These are phyloP conservation scores for Porcisia deanei DNA, from an alignment of 208 protist genomes.

Conservation along the genomic window DNA sequence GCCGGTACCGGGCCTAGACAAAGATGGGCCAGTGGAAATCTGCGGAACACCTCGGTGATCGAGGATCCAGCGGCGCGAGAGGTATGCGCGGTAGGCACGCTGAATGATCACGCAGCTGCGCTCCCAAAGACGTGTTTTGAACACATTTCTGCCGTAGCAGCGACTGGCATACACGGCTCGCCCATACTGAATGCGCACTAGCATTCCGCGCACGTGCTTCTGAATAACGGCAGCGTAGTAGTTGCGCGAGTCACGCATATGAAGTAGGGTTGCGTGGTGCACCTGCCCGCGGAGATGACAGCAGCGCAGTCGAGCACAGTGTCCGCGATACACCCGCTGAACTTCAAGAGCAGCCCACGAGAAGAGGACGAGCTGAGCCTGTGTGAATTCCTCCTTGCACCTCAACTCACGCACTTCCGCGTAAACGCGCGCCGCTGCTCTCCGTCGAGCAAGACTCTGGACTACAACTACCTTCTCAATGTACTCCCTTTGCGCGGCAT, in stretches of 20 bases:
- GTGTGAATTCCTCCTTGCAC: neutral
- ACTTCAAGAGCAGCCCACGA: slow-evolving; percentile 69
- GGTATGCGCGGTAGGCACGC: slow-evolving; percentile 52
- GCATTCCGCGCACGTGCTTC: slow-evolving; percentile 67
- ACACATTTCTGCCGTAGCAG: slow-evolving; percentile 73
- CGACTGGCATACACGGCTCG: slow-evolving; percentile 43
- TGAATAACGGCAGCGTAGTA: slow-evolving; percentile 85
- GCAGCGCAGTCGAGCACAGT: slow-evolving; percentile 43
- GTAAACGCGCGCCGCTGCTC: slow-evolving; percentile 26
- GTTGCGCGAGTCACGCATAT: slow-evolving; percentile 57
- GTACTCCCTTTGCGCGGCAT: slow-evolving; percentile 32
- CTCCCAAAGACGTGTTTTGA: slow-evolving; percentile 48
- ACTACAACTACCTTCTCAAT: slow-evolving; percentile 35
- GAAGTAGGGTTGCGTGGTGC: slow-evolving; percentile 54
- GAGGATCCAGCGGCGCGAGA: slow-evolving; percentile 13
- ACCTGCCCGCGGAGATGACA: slow-evolving; percentile 40
- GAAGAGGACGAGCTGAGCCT: slow-evolving; percentile 13
- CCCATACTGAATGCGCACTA: slow-evolving; percentile 55
- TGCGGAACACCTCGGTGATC: neutral
- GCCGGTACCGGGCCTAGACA: neutral
- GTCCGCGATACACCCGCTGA: slow-evolving; percentile 72
- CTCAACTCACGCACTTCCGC: slow-evolving; percentile 15
- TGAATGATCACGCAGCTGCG: slow-evolving; percentile 61
- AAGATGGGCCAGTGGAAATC: neutral
- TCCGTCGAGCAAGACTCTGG: slow-evolving; percentile 55